Percentiles rank a stretch among this genome's conserved stretches.
Evolutionary conservation across 305 asterid species (phyloP).

Genomic region (Fraxinus xanthoxyloides): DNA sequence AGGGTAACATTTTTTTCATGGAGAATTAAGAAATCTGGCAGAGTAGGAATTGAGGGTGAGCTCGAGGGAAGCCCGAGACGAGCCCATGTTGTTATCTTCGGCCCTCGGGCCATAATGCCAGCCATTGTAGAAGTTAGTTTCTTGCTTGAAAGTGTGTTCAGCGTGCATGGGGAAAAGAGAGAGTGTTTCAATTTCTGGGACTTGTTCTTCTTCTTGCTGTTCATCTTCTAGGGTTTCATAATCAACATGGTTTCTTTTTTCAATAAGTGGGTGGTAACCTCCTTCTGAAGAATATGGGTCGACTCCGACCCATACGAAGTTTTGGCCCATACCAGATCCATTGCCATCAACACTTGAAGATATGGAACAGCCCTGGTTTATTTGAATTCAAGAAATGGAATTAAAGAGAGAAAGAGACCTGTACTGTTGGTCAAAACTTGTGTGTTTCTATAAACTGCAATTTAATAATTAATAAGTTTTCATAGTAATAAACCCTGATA

Average conservation of each 20-base stretch:
- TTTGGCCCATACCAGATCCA: slow-evolving; percentile 37
- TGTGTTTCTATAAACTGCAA: neutral
- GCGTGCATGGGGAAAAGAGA: slow-evolving; percentile 88
- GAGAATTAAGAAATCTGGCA: slow-evolving; percentile 37
- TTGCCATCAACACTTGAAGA: slow-evolving; percentile 36
- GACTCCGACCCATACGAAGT: slow-evolving; percentile 51
- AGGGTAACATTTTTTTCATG: slow-evolving; percentile 18
- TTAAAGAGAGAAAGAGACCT: neutral
- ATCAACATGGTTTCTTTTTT: neutral
- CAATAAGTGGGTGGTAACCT: neutral
- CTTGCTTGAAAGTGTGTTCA: slow-evolving; percentile 36
- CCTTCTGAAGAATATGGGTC: slow-evolving; percentile 36
- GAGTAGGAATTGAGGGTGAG: slow-evolving; percentile 74
- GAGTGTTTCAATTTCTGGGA: slow-evolving; percentile 63
- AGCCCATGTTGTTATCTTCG: slow-evolving; percentile 10
- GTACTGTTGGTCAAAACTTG: neutral
- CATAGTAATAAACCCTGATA: neutral
- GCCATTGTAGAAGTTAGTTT: slow-evolving; percentile 22
- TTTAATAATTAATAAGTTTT: neutral
- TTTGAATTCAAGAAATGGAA: neutral
- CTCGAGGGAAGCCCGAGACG: slow-evolving; percentile 70
- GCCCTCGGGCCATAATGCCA: slow-evolving; percentile 27
- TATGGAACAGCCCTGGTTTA: slow-evolving; percentile 58
- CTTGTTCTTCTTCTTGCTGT: slow-evolving; percentile 17
- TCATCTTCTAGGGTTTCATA: slow-evolving; percentile 5